Base-by-base conservation (phyloP, 768 basidiomycete species). In the Pleurotus eryngii region DNA sequence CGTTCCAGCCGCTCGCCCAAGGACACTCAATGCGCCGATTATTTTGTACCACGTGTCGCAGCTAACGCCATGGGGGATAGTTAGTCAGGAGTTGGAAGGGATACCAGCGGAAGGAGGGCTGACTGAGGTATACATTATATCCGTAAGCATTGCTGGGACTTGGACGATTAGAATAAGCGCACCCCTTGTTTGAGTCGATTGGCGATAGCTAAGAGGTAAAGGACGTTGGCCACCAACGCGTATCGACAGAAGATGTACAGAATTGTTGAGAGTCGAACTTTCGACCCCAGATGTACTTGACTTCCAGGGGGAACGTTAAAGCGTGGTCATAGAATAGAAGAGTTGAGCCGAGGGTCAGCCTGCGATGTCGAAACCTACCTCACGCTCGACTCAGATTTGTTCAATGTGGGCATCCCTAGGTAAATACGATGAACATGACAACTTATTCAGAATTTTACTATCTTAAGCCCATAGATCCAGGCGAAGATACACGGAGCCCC, bases 231-330 rank as follows among this genome's bases (percentile, higher is more conserved):
- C 2, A 69, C 35, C 22, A 74, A 59, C 4, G 70, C 72, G 48
- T 74, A 73, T 26, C 72, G 70, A 51, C 70, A 74, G 7, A 68
- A 59, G 42, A 68, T 59, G 62, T 72, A 73, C 17, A 73, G 67
- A 18, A 65, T 53, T 0, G 69, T 73, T 5, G 70, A 70, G 4
- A 69, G 26, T 7, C 66, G 57, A 22, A 72, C 62, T 47, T 60
- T 63, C n/a, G 63, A 46, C 12, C 46, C 73, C 72, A 73, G 6
- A 74, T 63, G 46, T 72, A 71, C 38, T 65, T 54, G 39, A 73
- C 62, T 47, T 74, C 71, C 50, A 60, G 59, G 1, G 66, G 61
- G 37, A 74, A 65, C 1, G 72, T 72, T 24, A 74, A 57, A 24
- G 62, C 59, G 46, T 69, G 72, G 55, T 74, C 72, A 45, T 71